These are phyloP conservation scores for Thielaviopsis euricoi DNA, from an alignment of 2,329 filamentous ascomycete species.

Conservation along the genomic window DNA sequence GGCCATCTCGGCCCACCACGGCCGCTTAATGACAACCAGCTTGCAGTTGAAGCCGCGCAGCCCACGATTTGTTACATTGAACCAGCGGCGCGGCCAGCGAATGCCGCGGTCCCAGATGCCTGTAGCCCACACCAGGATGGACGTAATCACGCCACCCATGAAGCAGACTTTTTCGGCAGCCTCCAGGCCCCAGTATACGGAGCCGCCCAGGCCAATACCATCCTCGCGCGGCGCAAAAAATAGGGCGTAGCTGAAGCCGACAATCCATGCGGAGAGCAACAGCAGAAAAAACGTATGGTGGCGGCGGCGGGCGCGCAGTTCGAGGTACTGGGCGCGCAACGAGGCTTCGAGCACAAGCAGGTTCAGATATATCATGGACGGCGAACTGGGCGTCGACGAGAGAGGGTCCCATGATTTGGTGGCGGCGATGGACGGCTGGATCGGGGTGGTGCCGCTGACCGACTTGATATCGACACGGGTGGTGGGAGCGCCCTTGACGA, in stretches of 20 bases:
- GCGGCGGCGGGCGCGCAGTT: slow-evolving; percentile 69
- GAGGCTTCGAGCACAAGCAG: slow-evolving; percentile 92
- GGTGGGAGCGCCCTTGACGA: slow-evolving; percentile 77
- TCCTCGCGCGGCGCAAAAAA: slow-evolving; percentile 95
- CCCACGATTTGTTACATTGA: slow-evolving; percentile 75
- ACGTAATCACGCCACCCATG: slow-evolving; percentile 78
- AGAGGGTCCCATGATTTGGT: slow-evolving; percentile 50
- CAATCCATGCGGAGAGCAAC: slow-evolving; percentile 63
- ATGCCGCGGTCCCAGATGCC: slow-evolving; percentile 94
- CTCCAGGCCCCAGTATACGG: slow-evolving; percentile 92
- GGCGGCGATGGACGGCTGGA: slow-evolving; percentile 25
- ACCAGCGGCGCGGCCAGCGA: slow-evolving; percentile 84
- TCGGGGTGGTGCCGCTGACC: slow-evolving; percentile 18
- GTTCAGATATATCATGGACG: slow-evolving; percentile 95
- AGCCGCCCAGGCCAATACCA: slow-evolving; percentile 76
- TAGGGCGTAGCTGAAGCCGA: slow-evolving; percentile 73
- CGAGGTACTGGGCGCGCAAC: slow-evolving; percentile 80
- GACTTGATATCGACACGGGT: slow-evolving; percentile 32
- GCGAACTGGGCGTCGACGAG: slow-evolving; percentile 69
- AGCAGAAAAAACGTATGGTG: slow-evolving; percentile 88
- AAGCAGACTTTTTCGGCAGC: slow-evolving; percentile 80
- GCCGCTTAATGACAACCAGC: slow-evolving; percentile 70
- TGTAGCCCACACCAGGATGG: slow-evolving; percentile 77
- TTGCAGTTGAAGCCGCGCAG: slow-evolving; percentile 90
- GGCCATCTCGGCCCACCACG: slow-evolving; percentile 64